These are phyloP conservation scores for Jacaranda mimosifolia DNA, from an alignment of 257 asterid genomes.

Conservation along the genomic window DNA sequence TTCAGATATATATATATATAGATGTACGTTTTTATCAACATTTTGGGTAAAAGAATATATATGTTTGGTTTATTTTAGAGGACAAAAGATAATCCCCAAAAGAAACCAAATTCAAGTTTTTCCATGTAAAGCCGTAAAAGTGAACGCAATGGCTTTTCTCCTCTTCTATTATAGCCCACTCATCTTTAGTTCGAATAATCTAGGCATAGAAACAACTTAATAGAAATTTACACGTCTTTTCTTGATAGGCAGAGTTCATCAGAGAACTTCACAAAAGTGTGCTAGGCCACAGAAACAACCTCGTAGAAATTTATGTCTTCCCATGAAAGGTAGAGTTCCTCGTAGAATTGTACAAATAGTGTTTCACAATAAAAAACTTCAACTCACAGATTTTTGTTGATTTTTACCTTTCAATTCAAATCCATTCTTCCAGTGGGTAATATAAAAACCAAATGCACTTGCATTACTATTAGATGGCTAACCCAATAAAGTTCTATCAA, in stretches of 20 bases:
- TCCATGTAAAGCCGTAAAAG: neutral
- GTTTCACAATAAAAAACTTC: too few species aligned
- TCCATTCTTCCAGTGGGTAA: constrained; percentile 2
- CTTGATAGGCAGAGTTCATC: neutral
- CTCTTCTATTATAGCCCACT: neutral
- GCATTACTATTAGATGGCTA: neutral
- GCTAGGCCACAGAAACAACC: too few species aligned
- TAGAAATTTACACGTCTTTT: neutral
- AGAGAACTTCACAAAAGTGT: neutral
- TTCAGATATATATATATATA: too few species aligned
- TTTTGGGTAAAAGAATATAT: too few species aligned
- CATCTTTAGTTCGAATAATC: neutral
- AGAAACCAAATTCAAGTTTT: neutral
- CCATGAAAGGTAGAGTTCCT: neutral
- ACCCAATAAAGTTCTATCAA: neutral
- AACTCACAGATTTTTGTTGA: too few species aligned
- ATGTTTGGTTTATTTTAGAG: too few species aligned
- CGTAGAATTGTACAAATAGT: too few species aligned
- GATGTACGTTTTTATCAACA: too few species aligned
- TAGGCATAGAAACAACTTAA: neutral
- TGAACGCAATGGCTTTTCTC: neutral
- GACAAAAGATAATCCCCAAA: too few species aligned
- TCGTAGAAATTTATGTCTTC: too few species aligned
- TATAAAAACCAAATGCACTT: neutral
- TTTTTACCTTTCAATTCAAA: neutral